Evolutionary conservation across 768 basidiomycete species (phyloP), one percentile per base, ranked within the genome.

Genomic region (Termitomyces sp.): DNA sequence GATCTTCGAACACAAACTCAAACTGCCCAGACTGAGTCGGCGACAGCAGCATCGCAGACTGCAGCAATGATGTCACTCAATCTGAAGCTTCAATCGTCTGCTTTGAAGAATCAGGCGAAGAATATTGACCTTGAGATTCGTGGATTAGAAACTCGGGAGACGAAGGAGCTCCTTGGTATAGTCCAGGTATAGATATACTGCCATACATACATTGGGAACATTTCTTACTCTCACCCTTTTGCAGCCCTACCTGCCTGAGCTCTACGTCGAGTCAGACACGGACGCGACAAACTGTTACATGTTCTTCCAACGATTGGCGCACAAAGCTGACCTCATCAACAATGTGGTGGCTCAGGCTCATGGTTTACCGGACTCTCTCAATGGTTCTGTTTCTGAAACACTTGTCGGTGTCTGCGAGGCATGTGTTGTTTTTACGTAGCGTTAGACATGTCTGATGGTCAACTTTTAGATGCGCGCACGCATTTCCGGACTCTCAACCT

Each of bases 401-500:
- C 81, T 98, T 12, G 94, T 97, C n/a, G 93, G 93, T 17, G 86
- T 97, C 42, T 98, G 96, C 74, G 96, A 98, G 81, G 92, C 91
- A 63, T 36, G 81, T 68, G n/a, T 49, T 25, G 15, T 4, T 31
- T 37, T 17, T 25, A 8, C 31, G 56, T 36, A 42, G 47, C 10
- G 20, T 31, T 20, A 52, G 36, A 32, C 42, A 2, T 54, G 56
- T 20, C 53, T 45, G 2, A 56, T 42, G 4, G 14, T 42, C 15
- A 31, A 5, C 2, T 56, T 34, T 46, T 60, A 94, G 91, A 89
- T 98, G 83, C 82, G 94, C 60, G 89, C 91, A 20, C 88, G 89
- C 46, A 83, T 97, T 34, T 86, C 90, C 1, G 83, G 86, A 51
- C 81, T 98, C 48, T 87, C 92, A 0, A 88, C 86, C 1, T 77